Percentiles rank a stretch among this genome's conserved stretches.
These are phyloP conservation scores for Flaveria bidentis DNA, from an alignment of 129 eudicot species.

Conservation along the genomic window DNA sequence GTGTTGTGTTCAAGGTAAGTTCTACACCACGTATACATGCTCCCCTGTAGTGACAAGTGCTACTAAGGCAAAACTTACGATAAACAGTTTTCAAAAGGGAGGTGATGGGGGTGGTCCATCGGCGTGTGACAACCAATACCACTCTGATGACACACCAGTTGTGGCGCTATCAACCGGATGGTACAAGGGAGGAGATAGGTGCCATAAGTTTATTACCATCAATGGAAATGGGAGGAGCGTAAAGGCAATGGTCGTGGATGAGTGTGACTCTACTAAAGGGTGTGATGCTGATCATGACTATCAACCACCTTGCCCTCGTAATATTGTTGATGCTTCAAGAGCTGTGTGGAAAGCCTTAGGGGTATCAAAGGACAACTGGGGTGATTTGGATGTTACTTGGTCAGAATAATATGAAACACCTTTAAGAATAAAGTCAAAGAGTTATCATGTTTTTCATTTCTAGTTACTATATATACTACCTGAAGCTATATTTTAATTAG, in stretches of 20 bases:
- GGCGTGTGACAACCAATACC: slow-evolving; percentile 46
- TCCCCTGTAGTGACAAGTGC: too few species aligned
- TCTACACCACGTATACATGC: too few species aligned
- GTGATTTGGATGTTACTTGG: slow-evolving; percentile 45
- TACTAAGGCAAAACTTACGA: too few species aligned
- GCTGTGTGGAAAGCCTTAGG: slow-evolving; percentile 50
- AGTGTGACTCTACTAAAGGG: slow-evolving; percentile 37
- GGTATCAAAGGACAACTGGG: slow-evolving; percentile 36
- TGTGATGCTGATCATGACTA: slow-evolving; percentile 37
- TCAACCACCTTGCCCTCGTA: slow-evolving; percentile 39
- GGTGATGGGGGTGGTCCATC: slow-evolving; percentile 59
- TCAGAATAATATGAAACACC: slow-evolving; percentile 10
- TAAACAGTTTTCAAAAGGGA: slow-evolving; percentile 47
- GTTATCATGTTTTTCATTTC: slow-evolving; percentile 1
- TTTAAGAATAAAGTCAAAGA: neutral
- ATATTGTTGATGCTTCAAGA: slow-evolving; percentile 43
- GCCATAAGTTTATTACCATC: slow-evolving; percentile 27
- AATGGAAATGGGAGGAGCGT: slow-evolving; percentile 42
- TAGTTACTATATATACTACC: neutral
- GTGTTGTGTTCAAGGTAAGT: too few species aligned
- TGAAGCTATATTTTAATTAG: neutral
- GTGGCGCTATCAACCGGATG: slow-evolving; percentile 54
- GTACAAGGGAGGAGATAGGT: slow-evolving; percentile 45
- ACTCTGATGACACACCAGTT: slow-evolving; percentile 45
- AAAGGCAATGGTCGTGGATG: slow-evolving; percentile 43